Conservation (phyloP, 208 protist species). For the Angomonas deanei region DNA sequence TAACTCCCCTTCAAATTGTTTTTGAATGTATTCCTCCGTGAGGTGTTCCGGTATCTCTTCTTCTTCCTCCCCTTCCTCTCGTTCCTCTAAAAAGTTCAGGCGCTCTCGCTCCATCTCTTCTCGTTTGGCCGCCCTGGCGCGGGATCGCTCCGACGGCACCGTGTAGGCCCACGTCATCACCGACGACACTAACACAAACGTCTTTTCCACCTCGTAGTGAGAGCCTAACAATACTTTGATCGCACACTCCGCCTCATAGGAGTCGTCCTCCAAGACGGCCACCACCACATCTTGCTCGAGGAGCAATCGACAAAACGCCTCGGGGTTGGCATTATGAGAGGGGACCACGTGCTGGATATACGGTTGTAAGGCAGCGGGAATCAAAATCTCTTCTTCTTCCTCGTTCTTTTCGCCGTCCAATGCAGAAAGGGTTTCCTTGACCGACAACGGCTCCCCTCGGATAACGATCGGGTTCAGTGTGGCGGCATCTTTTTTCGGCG, state of each 20-base stretch:
- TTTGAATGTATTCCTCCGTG: neutral
- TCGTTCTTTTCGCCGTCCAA: neutral
- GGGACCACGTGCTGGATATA: constrained; percentile 55
- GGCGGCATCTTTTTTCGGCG: neutral
- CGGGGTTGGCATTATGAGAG: constrained; percentile 60
- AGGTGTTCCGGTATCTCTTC: constrained; percentile 10
- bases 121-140: constrained; percentile 24
- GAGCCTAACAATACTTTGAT: constrained; percentile 72
- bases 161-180: constrained; percentile 83
- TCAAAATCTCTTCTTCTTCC: neutral
- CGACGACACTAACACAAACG: constrained; percentile 87
- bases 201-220: constrained; percentile 90
- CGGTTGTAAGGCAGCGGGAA: constrained; percentile 31
- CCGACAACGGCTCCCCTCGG: neutral
- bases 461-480: neutral
- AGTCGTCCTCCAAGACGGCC: constrained; percentile 73
- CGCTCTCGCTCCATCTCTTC: constrained; percentile 39
- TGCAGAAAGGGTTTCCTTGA: neutral
- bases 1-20: neutral
- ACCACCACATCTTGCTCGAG: constrained; percentile 83
- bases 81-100: constrained; percentile 25
- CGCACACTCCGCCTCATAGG: constrained; percentile 77
- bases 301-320: constrained; percentile 46
- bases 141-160: constrained; percentile 39
- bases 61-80: constrained; percentile 29